Base-by-base conservation (phyloP, 306 rosid species). In the Quercus alba region DNA sequence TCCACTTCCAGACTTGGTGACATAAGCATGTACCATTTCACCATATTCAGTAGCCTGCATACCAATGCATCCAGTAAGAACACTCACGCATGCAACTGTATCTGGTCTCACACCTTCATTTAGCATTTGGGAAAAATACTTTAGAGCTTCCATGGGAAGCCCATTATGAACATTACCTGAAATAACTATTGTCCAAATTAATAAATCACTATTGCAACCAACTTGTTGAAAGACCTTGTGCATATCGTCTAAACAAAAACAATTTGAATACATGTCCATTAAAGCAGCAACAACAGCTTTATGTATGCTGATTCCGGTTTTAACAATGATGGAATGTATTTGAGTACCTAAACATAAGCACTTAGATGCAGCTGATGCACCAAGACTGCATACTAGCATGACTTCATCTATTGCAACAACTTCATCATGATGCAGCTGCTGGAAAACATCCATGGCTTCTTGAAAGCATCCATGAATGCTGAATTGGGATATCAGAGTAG, bases 61-160 rank as follows among this genome's bases (percentile, higher is more conserved):
- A 1, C 13, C 25, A 66, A 31, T 66, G 23, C 71, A 66, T 66
- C 51, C 71, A 3, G 51, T 31, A 18, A 66, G 44, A 33, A 66
- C 46, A 9, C 72, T 31, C 49, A 66, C 46, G 14, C 72, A 66
- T 33, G 51, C 72, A 66, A 66, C 17, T 4, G 51, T 23, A 2
- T 66, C 72, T 17, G 72, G 51, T 33, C 51, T 66, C 51, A 66
- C 46, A 3, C 72, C 72, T 33, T 17, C 72, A 31, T 18, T 31
- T 33, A 66, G 51, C 72, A 66, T 66, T 31, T 66, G 72, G 72
- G 51, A 66, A 66, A 66, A 66, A 31, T 66, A 19, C 72, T 33
- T 66, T 19, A 66, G n/a, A 1, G 72, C 72, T 66, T 66, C 72
- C 25, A 33, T 66, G 72, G 72, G 72, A 7, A 66, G 35, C 72